Conservation (phyloP, 306 rosid genomes). For the Casuarina glauca region DNA sequence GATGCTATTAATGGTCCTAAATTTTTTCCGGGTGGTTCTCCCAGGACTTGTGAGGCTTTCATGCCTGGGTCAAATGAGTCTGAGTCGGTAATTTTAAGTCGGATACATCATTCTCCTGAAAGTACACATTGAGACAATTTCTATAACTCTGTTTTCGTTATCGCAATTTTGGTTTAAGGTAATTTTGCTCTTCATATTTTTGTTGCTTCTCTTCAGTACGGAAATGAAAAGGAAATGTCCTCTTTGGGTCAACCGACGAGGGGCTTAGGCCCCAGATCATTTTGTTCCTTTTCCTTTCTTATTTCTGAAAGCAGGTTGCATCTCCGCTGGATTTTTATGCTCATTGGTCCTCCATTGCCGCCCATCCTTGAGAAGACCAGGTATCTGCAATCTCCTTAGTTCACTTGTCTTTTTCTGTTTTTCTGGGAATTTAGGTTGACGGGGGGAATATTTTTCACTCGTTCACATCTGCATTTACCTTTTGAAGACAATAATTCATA, state of each 20-base stretch:
- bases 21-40: slow-evolving; percentile 63
- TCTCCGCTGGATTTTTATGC: not conserved
- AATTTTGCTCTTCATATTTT: slow-evolving; percentile 24
- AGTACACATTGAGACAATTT: slow-evolving; percentile 99
- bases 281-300: not conserved
- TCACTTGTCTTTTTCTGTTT: not conserved
- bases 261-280: not conserved
- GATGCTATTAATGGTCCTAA: slow-evolving; percentile 59
- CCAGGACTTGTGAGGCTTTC: slow-evolving; percentile 87
- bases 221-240: slow-evolving; percentile 39
- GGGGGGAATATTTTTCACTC: not conserved
- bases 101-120: slow-evolving; percentile 99
- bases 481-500: not conserved
- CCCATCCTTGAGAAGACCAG: not conserved
- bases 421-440: not conserved
- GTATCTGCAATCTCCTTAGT: not conserved
- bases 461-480: not conserved
- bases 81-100: slow-evolving; percentile 97
- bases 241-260: not conserved
- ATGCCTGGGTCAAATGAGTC: slow-evolving; percentile 91
- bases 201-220: slow-evolving; percentile 37
- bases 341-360: not conserved
- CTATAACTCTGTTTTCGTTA: slow-evolving; percentile 48
- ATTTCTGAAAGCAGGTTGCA: not conserved
- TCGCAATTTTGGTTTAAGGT: slow-evolving; percentile 41